These are phyloP conservation scores for Bimuria novae-zelandiae DNA, from an alignment of 2,329 filamentous ascomycete species.

Conservation along the genomic window DNA sequence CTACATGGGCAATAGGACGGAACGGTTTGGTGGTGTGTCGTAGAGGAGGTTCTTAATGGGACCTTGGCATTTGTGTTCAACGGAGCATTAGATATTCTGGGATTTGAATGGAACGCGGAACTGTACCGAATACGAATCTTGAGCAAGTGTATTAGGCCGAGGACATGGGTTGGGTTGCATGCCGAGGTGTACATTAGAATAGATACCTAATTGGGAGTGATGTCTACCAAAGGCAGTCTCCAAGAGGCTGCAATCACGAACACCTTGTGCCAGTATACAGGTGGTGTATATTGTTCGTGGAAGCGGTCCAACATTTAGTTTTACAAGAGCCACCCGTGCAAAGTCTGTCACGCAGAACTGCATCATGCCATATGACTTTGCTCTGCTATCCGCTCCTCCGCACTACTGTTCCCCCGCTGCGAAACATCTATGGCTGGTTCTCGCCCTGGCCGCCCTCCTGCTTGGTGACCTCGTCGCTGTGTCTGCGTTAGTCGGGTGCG, in stretches of 20 bases:
- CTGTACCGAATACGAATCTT: too few species aligned
- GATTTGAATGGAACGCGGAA: not conserved
- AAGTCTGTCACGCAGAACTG: not conserved
- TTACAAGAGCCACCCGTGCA: slow-evolving; percentile 5
- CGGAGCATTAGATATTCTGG: not conserved
- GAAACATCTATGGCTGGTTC: slow-evolving; percentile 32
- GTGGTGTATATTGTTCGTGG: not conserved
- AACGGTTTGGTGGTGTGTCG: slow-evolving; percentile 40
- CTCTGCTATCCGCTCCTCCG: not conserved
- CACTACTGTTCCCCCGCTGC: not conserved
- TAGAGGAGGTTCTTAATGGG: too few species aligned
- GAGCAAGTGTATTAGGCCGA: too few species aligned
- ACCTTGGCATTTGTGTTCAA: too few species aligned
- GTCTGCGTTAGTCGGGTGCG: slow-evolving; percentile 18
- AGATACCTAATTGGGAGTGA: not conserved
- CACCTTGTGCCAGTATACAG: too few species aligned
- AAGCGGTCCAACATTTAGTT: slow-evolving; percentile 2
- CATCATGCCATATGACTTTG: not conserved
- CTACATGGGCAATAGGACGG: slow-evolving; percentile 66
- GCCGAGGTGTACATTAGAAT: not conserved
- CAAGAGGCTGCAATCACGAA: too few species aligned
- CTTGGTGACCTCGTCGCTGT: slow-evolving; percentile 77
- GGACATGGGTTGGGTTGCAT: not conserved
- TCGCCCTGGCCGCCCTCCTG: slow-evolving; percentile 74
- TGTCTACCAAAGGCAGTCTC: too few species aligned